Conservation (phyloP, 1,139 yeast genomes). For the Pichia sp. region DNA sequence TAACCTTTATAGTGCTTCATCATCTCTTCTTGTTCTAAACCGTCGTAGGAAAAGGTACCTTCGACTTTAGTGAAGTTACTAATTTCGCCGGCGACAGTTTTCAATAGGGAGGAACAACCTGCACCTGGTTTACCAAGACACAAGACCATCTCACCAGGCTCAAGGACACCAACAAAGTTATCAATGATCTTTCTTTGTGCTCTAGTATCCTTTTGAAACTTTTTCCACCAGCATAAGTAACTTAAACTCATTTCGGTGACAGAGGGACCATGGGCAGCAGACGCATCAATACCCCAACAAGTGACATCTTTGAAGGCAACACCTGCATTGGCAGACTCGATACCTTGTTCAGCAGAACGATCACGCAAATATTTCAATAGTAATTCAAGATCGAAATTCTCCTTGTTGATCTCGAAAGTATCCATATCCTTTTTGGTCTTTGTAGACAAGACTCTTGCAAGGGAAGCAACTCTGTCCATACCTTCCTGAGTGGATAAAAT, state of each 20-base stretch:
- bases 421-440: slow-evolving; percentile 21
- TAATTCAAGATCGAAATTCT: slow-evolving; percentile 24
- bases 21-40: slow-evolving; percentile 55
- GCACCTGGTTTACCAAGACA: slow-evolving; percentile 51
- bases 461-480: slow-evolving; percentile 18
- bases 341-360: slow-evolving; percentile 35
- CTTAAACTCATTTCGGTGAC: slow-evolving; percentile 5
- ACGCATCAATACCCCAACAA: slow-evolving; percentile 41
- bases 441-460: slow-evolving; percentile 21
- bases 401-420: slow-evolving; percentile 18
- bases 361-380: slow-evolving; percentile 32
- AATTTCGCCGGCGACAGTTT: slow-evolving; percentile 29
- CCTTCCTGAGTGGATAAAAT: slow-evolving; percentile 20
- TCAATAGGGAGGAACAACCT: slow-evolving; percentile 42
- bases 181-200: slow-evolving; percentile 9
- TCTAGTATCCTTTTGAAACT: slow-evolving; percentile 5
- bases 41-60: slow-evolving; percentile 37
- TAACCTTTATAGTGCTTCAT: slow-evolving; percentile 37
- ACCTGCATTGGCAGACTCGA: slow-evolving; percentile 40
- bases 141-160: slow-evolving; percentile 31
- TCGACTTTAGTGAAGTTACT: slow-evolving; percentile 19
- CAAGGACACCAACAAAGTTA: slow-evolving; percentile 7
- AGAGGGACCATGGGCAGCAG: slow-evolving; percentile 28
- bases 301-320: slow-evolving; percentile 38
- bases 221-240: slow-evolving; percentile 1